phyloP scores from a whole-genome alignment of 1,284 basidiomycete genomes.

The Heterobasidion annosum region DNA sequence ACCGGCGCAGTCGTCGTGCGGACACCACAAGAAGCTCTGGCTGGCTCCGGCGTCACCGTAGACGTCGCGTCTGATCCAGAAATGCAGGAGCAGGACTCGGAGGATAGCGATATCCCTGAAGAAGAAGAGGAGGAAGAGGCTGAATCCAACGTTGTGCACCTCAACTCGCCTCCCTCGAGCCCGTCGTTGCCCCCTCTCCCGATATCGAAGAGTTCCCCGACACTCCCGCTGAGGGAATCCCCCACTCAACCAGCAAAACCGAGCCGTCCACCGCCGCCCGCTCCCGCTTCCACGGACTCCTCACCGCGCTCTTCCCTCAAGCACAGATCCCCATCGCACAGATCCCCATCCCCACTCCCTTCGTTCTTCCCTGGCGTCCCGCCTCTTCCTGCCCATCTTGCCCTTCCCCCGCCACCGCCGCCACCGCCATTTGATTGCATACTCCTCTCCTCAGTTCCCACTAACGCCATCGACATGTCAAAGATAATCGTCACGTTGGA shows the following conservation, averaged over 20 bases:
- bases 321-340: slow-evolving; percentile 13
- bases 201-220: slow-evolving; percentile 16
- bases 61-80: slow-evolving; percentile 4
- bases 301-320: slow-evolving; percentile 21
- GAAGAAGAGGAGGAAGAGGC: slow-evolving; percentile 13
- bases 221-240: slow-evolving; percentile 9
- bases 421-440: slow-evolving; percentile 55
- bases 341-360: slow-evolving; percentile 20
- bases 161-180: slow-evolving; percentile 10
- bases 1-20: slow-evolving; percentile 62
- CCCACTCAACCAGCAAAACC: slow-evolving; percentile 18
- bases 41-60: slow-evolving; percentile 12
- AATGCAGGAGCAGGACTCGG: slow-evolving; percentile 14
- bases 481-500: slow-evolving; percentile 62
- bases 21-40: slow-evolving; percentile 67
- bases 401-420: slow-evolving; percentile 13
- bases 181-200: slow-evolving; percentile 15
- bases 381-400: slow-evolving; percentile 17
- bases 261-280: slow-evolving; percentile 25
- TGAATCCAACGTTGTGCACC: slow-evolving; percentile 10
- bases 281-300: slow-evolving; percentile 15
- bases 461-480: slow-evolving; percentile 37
- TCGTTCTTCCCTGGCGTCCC: slow-evolving; percentile 25
- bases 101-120: slow-evolving; percentile 9
- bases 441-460: slow-evolving; percentile 51